Percentiles rank a stretch among this genome's conserved stretches.
phyloP scores from a whole-genome alignment of 257 asterid genomes.

The Rehmannia glutinosa region DNA sequence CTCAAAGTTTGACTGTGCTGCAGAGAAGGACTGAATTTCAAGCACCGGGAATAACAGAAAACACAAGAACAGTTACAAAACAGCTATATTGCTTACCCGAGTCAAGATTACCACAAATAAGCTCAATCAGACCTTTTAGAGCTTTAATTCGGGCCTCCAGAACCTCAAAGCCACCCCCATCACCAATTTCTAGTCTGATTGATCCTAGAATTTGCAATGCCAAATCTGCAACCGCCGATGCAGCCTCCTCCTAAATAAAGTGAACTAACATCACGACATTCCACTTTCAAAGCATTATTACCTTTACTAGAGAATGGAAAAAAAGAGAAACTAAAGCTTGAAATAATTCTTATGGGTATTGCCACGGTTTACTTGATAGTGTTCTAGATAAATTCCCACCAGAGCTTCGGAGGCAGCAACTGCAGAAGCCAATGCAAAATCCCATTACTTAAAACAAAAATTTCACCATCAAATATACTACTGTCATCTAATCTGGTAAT shows the following conservation, averaged over 20 bases:
- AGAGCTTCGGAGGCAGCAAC: conserved; percentile 94
- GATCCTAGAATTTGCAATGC: conserved; percentile 51
- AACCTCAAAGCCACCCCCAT: conserved; percentile 36
- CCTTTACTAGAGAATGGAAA: neutral
- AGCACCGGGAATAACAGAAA: conserved; percentile 17
- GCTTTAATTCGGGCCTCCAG: conserved; percentile 63
- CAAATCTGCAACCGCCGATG: conserved; percentile 47
- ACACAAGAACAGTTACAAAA: neutral
- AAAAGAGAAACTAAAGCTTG: neutral
- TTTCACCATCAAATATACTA: neutral
- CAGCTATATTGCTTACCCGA: conserved; percentile 44
- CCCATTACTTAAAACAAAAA: conserved; percentile 2
- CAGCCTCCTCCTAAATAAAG: conserved; percentile 58
- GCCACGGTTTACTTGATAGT: conserved; percentile 39
- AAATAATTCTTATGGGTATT: neutral
- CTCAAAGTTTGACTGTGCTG: conserved; percentile 59
- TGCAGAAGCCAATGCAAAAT: conserved; percentile 34
- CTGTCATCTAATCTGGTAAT: too few species aligned
- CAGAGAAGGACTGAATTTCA: conserved; percentile 19
- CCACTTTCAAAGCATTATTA: neutral
- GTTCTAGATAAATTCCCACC: conserved; percentile 70
- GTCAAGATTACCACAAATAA: conserved; percentile 53
- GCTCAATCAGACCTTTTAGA: conserved; percentile 75
- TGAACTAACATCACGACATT: neutral
- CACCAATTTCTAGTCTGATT: conserved; percentile 40